phyloP scores from a whole-genome alignment of 2,329 filamentous ascomycete species.

The Microascus cirrosus region DNA sequence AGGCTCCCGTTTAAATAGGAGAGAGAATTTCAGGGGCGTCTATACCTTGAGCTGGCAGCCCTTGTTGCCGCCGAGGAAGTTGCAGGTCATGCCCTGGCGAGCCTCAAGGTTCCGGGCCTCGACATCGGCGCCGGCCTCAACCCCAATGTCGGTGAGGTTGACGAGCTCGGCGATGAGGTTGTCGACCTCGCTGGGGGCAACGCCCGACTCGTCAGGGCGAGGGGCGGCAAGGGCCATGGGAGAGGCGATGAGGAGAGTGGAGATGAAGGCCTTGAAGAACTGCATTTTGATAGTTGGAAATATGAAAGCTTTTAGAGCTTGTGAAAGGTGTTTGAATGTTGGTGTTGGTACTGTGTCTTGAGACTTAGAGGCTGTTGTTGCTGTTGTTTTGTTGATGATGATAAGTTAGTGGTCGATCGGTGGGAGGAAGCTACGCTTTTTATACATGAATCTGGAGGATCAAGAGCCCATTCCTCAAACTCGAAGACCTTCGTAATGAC shows the following conservation, averaged over 20 bases:
- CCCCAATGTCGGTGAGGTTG: not conserved
- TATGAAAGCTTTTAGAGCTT: too few species aligned
- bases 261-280: slow-evolving; percentile 1
- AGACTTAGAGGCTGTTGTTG: too few species aligned
- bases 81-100: not conserved
- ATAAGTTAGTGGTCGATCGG: too few species aligned
- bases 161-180: not conserved
- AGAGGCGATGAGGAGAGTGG: slow-evolving; percentile 1
- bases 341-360: not conserved
- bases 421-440: too few species aligned
- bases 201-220: not conserved
- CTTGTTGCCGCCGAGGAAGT: not conserved
- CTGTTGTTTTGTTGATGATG: too few species aligned
- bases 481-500: too few species aligned
- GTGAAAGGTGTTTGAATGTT: not conserved
- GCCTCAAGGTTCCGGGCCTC: not conserved
- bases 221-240: not conserved
- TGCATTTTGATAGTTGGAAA: slow-evolving; percentile 1
- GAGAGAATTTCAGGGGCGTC: not conserved
- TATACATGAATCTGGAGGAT: too few species aligned
- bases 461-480: too few species aligned
- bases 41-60: slow-evolving; percentile 1
- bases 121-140: not conserved
- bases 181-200: not conserved
- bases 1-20: not conserved